Evolutionary conservation across 306 rosid species (phyloP).

Genomic region (Dicorynia guianensis): DNA sequence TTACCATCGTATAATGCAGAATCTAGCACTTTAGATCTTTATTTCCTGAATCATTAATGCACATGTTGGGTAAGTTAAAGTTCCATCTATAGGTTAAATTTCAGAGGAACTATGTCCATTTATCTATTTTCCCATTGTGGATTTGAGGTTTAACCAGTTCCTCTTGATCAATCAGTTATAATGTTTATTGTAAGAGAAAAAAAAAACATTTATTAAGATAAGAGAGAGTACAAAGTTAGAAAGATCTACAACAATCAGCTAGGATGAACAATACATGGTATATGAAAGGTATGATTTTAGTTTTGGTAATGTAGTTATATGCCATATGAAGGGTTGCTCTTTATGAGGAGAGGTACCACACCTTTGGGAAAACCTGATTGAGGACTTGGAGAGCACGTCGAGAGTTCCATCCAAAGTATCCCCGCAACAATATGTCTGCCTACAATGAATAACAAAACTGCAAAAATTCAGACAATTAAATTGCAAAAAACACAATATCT

Average conservation of each 20-base stretch:
- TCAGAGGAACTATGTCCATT: not conserved
- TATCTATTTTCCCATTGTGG: not conserved
- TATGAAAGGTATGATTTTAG: constrained; percentile 6
- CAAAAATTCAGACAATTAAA: constrained; percentile 2
- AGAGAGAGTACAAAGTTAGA: not conserved
- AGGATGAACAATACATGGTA: constrained; percentile 28
- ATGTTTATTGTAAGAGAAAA: too few relatives aligned
- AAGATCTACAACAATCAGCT: constrained; percentile 12
- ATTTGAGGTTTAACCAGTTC: not conserved
- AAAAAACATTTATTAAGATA: not conserved
- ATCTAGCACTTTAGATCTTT: too few relatives aligned
- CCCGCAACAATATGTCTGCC: constrained; percentile 87
- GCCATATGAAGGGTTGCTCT: not conserved
- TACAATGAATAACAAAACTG: constrained; percentile 43
- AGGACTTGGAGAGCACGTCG: constrained; percentile 84
- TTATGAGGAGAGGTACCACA: constrained; percentile 35
- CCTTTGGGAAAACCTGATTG: constrained; percentile 84
- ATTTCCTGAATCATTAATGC: not conserved
- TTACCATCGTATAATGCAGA: too few relatives aligned
- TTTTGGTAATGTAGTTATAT: not conserved
- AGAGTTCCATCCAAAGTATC: constrained; percentile 94
- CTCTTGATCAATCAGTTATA: constrained; percentile 8
- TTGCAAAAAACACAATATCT: not conserved
- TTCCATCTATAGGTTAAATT: not conserved
- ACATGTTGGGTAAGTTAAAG: not conserved